Percentiles rank a stretch among this genome's conserved stretches.
Evolutionary conservation across 2,329 filamentous ascomycete species (phyloP).

Genomic region (Clarireedia homoeocarpa): DNA sequence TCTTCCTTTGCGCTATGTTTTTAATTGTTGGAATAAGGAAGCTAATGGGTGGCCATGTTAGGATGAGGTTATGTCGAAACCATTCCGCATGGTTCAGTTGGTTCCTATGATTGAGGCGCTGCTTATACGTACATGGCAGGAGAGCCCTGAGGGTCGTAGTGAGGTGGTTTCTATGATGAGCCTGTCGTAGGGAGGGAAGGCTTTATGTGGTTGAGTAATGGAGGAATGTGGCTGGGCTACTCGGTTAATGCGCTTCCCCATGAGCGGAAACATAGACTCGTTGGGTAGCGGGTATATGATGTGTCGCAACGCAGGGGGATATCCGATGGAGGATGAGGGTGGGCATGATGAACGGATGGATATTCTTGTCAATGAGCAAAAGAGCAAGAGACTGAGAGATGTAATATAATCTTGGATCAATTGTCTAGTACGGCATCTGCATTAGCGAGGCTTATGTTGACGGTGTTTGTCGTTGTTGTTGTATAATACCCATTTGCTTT

Average conservation of each 20-base stretch:
- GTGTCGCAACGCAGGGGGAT: not conserved
- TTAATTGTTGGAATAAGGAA: slow-evolving; percentile 8
- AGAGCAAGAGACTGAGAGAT: too few species aligned
- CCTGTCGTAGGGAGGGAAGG: too few species aligned
- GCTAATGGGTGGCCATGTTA: slow-evolving; percentile 24
- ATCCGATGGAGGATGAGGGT: not conserved
- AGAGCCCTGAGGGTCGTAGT: too few species aligned
- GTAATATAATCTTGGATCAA: not conserved
- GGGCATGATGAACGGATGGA: too few species aligned
- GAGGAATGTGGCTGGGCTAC: slow-evolving; percentile 66
- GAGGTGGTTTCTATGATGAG: too few species aligned
- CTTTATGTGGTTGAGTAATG: slow-evolving; percentile 11
- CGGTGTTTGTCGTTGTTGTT: not conserved
- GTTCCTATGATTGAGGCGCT: slow-evolving; percentile 56
- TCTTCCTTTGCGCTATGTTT: not conserved
- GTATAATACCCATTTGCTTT: not conserved
- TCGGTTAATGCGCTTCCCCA: slow-evolving; percentile 63
- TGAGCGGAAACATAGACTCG: slow-evolving; percentile 57
- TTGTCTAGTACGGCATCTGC: not conserved
- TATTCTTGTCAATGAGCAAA: too few species aligned
- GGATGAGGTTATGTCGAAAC: slow-evolving; percentile 73
- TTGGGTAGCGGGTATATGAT: slow-evolving; percentile 7
- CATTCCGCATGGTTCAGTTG: slow-evolving; percentile 65
- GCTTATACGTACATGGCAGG: not conserved
- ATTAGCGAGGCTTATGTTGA: not conserved